These are phyloP conservation scores for Closterium sp. DNA, from an alignment of 139 green algal species.

Conservation along the genomic window DNA sequence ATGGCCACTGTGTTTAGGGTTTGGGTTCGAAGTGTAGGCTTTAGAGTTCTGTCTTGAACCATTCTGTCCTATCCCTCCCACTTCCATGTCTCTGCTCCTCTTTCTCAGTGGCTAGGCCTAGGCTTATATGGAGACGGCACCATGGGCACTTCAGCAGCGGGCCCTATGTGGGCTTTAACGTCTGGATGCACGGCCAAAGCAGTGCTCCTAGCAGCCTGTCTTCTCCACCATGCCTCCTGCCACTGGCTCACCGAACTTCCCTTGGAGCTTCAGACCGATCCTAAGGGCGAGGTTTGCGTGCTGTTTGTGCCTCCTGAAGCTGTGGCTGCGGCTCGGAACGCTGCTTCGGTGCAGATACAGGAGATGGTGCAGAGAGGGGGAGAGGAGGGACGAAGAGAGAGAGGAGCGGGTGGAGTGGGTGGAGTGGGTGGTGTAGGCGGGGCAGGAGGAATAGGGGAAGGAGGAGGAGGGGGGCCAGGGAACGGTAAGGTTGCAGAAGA, in stretches of 20 bases:
- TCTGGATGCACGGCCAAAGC: not conserved
- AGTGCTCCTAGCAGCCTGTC: not conserved
- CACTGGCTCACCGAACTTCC: not conserved
- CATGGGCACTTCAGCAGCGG: not conserved
- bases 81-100: not conserved
- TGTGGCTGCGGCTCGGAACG: not conserved
- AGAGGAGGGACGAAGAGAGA: too few relatives aligned
- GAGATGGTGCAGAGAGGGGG: not conserved
- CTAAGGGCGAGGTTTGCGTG: not conserved
- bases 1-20: too few relatives aligned
- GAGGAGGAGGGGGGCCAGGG: not conserved
- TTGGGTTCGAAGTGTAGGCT: too few relatives aligned
- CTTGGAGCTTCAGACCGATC: not conserved
- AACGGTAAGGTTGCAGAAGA: too few relatives aligned
- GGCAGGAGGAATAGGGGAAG: not conserved
- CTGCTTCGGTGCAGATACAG: not conserved
- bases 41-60: too few relatives aligned
- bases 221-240: not conserved
- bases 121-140: not conserved
- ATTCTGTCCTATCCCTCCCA: too few relatives aligned
- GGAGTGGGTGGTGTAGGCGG: not conserved
- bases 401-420: too few relatives aligned
- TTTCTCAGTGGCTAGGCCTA: not conserved
- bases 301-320: not conserved
- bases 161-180: not conserved